Evolutionary conservation across 352 stramenopile species (phyloP).

Genomic region (Globisporangium polare): DNA sequence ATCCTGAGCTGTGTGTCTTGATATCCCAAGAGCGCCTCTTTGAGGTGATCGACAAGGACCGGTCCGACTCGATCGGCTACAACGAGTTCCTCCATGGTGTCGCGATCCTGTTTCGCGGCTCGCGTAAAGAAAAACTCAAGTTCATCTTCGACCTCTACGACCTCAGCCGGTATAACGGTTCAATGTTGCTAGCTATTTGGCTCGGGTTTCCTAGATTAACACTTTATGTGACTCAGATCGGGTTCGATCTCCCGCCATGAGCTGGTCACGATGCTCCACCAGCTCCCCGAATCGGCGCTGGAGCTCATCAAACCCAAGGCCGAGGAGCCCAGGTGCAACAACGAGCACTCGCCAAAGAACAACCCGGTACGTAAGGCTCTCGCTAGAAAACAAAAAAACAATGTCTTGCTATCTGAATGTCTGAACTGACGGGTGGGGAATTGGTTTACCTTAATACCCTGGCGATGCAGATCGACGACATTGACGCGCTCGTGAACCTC

Average conservation of each 20-base stretch:
- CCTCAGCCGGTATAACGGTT: slow-evolving; percentile 63
- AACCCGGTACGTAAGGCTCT: slow-evolving; percentile 7
- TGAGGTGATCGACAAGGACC: slow-evolving; percentile 90
- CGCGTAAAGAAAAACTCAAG: slow-evolving; percentile 88
- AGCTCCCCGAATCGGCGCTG: slow-evolving; percentile 74
- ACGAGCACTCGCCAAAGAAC: slow-evolving; percentile 2
- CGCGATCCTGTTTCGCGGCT: slow-evolving; percentile 81
- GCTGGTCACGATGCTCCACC: slow-evolving; percentile 81
- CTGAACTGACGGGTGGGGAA: not conserved
- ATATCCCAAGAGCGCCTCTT: slow-evolving; percentile 78
- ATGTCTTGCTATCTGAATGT: too few relatives aligned
- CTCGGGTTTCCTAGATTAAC: not conserved
- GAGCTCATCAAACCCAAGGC: slow-evolving; percentile 45
- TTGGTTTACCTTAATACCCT: not conserved
- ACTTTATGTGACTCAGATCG: slow-evolving; percentile 30
- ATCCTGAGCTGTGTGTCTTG: not conserved
- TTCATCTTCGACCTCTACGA: slow-evolving; percentile 95
- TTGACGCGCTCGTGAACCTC: slow-evolving; percentile 83
- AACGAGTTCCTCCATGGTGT: slow-evolving; percentile 92
- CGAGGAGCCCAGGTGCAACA: slow-evolving; percentile 16
- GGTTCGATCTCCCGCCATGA: slow-evolving; percentile 85
- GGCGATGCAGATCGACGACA: slow-evolving; percentile 47
- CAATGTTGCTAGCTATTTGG: not conserved
- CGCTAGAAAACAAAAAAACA: not conserved
- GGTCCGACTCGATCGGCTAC: slow-evolving; percentile 84